Base-by-base conservation (phyloP, 1,284 basidiomycete genomes). In the Volvariella volvacea region DNA sequence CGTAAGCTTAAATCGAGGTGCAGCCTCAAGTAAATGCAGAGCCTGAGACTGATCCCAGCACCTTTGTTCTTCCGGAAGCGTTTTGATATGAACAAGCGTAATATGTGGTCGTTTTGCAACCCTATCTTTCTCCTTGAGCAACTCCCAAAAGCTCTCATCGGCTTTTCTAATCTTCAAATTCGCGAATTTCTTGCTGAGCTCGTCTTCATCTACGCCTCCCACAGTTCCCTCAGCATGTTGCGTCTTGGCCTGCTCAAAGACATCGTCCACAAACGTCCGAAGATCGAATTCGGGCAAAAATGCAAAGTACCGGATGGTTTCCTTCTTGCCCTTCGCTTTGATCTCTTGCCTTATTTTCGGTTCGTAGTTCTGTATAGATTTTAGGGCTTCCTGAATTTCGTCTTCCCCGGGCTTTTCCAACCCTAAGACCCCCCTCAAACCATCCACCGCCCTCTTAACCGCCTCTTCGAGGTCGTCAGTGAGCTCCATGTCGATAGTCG, bases 51-150 rank as follows among this genome's bases (percentile, higher is more conserved):
- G 64, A 4, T 82, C 71, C 92, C 92, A 94, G 2, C 90, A 62
- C 15, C 52, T 59, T 46, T 63, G 45, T 32, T 74, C 75, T 3
- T 46, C 66, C 3, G 73, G 69, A 3, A 86, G 67, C 19, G 65
- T 60, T 20, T 82, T 84, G 50, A 66, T 63, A 61, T 99, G 95
- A 6, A 87, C 81, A 43, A 98, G 67, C 0, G 95, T 98, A 44
- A 97, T 70, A 61, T 99, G 95, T 1, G 94, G 92, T 3, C 72
- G 64, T 10, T 60, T 53, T 2, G 77, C 65, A 16, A 95, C 59
- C 10, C 91, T 71, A 2, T 68, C 57, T 0, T 62, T 60, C 4
- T 46, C 46, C 32, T 73, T 67, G 20, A 93, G 56, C 4, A 55
- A 44, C 0, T 62, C 53, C 73, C 82, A 86, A 48, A 89, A 74